A percentile compares a stretch with the other conserved stretches of the same genome.
Conservation (phyloP, 106 monocot species). For the Dioscorea dumetorum region DNA sequence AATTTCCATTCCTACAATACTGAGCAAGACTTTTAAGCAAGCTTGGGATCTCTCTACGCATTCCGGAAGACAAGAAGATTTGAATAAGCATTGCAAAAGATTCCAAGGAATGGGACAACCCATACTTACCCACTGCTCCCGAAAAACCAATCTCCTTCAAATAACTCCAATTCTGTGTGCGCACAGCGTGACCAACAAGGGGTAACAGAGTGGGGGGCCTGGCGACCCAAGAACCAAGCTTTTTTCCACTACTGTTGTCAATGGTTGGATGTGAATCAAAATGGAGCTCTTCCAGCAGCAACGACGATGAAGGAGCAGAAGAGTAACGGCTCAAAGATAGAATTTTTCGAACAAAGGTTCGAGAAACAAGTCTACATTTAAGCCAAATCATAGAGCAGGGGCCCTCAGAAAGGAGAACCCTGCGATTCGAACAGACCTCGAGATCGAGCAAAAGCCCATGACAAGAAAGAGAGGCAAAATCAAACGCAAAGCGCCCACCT, state of each 20-base stretch:
- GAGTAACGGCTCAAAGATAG: background rate
- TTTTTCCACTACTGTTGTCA: background rate
- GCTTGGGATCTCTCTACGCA: conserved; percentile 8
- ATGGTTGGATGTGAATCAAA: background rate
- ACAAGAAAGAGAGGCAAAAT: background rate
- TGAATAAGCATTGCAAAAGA: conserved; percentile 14
- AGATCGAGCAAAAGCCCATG: background rate
- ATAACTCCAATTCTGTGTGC: conserved; percentile 11
- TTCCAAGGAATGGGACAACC: conserved; percentile 11
- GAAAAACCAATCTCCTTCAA: conserved; percentile 7
- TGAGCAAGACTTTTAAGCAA: conserved; percentile 10
- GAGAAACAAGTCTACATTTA: background rate
- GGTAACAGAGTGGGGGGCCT: background rate
- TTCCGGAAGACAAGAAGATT: conserved; percentile 8
- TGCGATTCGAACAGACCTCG: background rate
- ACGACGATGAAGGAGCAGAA: background rate
- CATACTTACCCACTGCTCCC: conserved; percentile 8
- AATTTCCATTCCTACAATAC: background rate
- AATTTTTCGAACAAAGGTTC: background rate
- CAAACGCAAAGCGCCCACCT: background rate
- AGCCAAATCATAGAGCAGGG: background rate
- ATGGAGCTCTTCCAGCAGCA: background rate
- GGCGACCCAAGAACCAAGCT: background rate
- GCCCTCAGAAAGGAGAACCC: background rate
- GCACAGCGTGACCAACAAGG: conserved; percentile 3